These are phyloP conservation scores for Lactarius sanguifluus DNA, from an alignment of 768 basidiomycete species.

Conservation along the genomic window DNA sequence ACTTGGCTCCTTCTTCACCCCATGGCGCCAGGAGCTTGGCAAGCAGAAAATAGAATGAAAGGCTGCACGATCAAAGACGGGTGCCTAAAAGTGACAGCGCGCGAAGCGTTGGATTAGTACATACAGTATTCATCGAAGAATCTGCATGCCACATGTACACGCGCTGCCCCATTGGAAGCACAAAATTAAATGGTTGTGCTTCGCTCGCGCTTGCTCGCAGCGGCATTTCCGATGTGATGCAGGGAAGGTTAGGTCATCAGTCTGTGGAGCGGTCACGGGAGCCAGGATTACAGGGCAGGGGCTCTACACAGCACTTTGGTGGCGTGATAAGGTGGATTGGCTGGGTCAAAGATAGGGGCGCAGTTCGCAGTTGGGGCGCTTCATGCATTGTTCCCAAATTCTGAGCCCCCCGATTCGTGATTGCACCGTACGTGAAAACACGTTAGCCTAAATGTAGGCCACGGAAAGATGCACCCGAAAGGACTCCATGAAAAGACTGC, in stretches of 20 bases:
- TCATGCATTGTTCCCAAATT: background rate
- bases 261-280: slow-evolving; percentile 3
- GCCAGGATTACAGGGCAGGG: background rate
- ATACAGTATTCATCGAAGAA: background rate
- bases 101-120: background rate
- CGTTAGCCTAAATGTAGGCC: background rate
- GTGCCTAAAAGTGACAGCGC: slow-evolving; percentile 5
- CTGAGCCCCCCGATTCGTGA: background rate
- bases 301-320: slow-evolving; percentile 5
- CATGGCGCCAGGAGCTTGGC: background rate
- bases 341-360: background rate
- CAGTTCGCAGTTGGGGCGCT: background rate
- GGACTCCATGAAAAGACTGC: background rate
- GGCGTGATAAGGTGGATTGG: slow-evolving; percentile 21
- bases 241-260: background rate
- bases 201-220: background rate
- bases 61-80: slow-evolving; percentile 6
- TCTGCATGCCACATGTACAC: background rate
- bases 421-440: background rate
- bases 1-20: background rate
- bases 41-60: background rate
- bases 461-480: background rate
- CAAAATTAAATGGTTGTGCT: background rate
- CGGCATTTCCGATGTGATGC: slow-evolving; percentile 21
- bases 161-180: slow-evolving; percentile 1